Conservation (phyloP, 768 basidiomycete genomes). For the Boletus reticuloceps region DNA sequence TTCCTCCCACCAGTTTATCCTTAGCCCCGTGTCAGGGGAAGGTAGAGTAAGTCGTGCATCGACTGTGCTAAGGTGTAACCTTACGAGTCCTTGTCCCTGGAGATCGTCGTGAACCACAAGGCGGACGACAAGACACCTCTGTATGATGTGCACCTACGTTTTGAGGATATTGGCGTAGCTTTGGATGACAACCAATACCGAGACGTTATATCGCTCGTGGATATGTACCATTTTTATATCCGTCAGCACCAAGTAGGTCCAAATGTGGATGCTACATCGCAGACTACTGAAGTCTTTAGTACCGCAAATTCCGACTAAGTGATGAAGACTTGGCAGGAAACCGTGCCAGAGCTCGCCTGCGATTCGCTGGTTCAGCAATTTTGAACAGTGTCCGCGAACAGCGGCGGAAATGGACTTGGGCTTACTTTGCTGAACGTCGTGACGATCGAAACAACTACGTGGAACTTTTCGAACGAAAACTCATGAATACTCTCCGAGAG, state of each 20-base stretch:
- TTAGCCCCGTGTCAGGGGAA: slow-evolving; percentile 94
- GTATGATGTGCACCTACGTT: slow-evolving; percentile 82
- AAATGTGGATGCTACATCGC: background rate
- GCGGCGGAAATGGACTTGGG: slow-evolving; percentile 88
- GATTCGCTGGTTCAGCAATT: slow-evolving; percentile 80
- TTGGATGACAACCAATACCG: slow-evolving; percentile 94
- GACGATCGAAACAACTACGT: slow-evolving; percentile 87
- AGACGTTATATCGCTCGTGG: slow-evolving; percentile 86
- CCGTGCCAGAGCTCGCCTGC: slow-evolving; percentile 63
- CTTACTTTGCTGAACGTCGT: slow-evolving; percentile 81
- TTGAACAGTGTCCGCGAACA: slow-evolving; percentile 80
- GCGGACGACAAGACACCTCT: slow-evolving; percentile 72
- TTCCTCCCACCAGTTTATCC: slow-evolving; percentile 79
- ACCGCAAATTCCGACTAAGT: slow-evolving; percentile 75
- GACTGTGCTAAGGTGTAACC: background rate
- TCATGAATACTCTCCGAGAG: slow-evolving; percentile 49
- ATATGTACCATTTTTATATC: slow-evolving; percentile 95
- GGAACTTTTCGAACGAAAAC: slow-evolving; percentile 76
- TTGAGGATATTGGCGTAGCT: slow-evolving; percentile 90
- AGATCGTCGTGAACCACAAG: slow-evolving; percentile 84
- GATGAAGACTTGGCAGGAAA: slow-evolving; percentile 59
- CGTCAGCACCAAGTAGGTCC: slow-evolving; percentile 70
- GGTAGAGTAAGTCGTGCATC: slow-evolving; percentile 60
- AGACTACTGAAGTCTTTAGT: slow-evolving; percentile 38
- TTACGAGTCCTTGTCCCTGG: background rate